Conservation (phyloP, 148 eudicot genomes). For the Camellia lanceoleosa region DNA sequence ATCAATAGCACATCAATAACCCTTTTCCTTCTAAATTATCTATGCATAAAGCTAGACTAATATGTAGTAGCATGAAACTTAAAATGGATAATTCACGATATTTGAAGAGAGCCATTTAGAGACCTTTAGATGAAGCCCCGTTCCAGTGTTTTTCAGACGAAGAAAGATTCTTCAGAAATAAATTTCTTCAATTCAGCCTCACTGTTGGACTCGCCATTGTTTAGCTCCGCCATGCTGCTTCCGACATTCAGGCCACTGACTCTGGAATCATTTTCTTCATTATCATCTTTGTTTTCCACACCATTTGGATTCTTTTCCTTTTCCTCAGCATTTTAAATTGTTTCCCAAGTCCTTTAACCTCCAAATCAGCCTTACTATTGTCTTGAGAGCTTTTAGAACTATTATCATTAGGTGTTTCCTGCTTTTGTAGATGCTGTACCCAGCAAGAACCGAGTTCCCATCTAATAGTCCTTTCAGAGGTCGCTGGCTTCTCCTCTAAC, state of each 20-base stretch:
- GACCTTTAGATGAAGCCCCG: slow-evolving; percentile 91
- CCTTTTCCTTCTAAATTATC: neutral
- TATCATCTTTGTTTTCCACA: slow-evolving; percentile 32
- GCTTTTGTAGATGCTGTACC: slow-evolving; percentile 92
- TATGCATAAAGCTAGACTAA: neutral
- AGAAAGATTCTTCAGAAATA: slow-evolving; percentile 79
- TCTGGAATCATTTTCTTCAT: slow-evolving; percentile 40
- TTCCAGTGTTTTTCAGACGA: slow-evolving; percentile 74
- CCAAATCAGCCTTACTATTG: slow-evolving; percentile 41
- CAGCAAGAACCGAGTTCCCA: slow-evolving; percentile 99
- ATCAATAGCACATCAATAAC: neutral
- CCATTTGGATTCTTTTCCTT: slow-evolving; percentile 54
- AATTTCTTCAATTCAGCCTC: slow-evolving; percentile 51
- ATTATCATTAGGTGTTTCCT: slow-evolving; percentile 46
- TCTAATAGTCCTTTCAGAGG: slow-evolving; percentile 50
- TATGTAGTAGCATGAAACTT: neutral
- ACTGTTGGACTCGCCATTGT: slow-evolving; percentile 18
- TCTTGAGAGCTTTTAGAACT: slow-evolving; percentile 39
- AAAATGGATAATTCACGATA: neutral
- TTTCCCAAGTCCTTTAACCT: slow-evolving; percentile 87
- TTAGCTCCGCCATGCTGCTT: slow-evolving; percentile 23
- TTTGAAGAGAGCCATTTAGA: neutral
- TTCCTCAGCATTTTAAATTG: slow-evolving; percentile 81
- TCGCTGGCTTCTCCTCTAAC: slow-evolving; percentile 45
- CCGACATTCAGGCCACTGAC: slow-evolving; percentile 27